Evolutionary conservation across 2,329 filamentous ascomycete species (phyloP).

Genomic region (Colletotrichum sp.): DNA sequence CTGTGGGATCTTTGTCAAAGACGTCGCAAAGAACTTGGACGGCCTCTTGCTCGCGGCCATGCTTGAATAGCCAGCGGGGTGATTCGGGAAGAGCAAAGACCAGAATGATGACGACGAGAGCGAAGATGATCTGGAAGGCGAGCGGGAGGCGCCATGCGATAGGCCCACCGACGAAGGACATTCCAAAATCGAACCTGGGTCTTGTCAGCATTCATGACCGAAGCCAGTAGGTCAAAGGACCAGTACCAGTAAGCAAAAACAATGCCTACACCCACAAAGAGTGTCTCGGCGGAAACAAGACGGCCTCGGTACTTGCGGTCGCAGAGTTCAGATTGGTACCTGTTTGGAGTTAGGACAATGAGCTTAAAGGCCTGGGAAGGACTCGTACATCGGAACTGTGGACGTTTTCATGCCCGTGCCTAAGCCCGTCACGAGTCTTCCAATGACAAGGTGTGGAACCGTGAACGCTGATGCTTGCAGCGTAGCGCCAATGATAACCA

Average conservation of each 20-base stretch:
- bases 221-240: no score
- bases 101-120: constrained; percentile 34
- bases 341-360: background rate
- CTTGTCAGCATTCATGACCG: background rate
- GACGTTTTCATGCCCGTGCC: constrained; percentile 39
- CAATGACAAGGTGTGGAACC: constrained; percentile 45
- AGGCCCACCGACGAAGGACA: constrained; percentile 32
- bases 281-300: constrained; percentile 42
- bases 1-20: constrained; percentile 41
- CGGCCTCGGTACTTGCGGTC: constrained; percentile 45
- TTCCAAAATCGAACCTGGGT: constrained; percentile 36
- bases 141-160: constrained; percentile 30
- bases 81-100: constrained; percentile 45
- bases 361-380: background rate
- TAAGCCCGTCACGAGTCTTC: constrained; percentile 45
- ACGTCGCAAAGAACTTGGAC: constrained; percentile 39
- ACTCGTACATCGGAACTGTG: constrained; percentile 36
- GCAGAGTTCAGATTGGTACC: constrained; percentile 50
- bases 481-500: constrained; percentile 37
- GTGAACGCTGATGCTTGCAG: constrained; percentile 38
- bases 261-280: constrained; percentile 45
- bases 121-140: constrained; percentile 38
- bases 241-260: constrained; percentile 36
- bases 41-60: constrained; percentile 39
- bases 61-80: constrained; percentile 43